Conservation (phyloP, 2,329 filamentous ascomycete species). For the Pyrenophora graminea region DNA sequence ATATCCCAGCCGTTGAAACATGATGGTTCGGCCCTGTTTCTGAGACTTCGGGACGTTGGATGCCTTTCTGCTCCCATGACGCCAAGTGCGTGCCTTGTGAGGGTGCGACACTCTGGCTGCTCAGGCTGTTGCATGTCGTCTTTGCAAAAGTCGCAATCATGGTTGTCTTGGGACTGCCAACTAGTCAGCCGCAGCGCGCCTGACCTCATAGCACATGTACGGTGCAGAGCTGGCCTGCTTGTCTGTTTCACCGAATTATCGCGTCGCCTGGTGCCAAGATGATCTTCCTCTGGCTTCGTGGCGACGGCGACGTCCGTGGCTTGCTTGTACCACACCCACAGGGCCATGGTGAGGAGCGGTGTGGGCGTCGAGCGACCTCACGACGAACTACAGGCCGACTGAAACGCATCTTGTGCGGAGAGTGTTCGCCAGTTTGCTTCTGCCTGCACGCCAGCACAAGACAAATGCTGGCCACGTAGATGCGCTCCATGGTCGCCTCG, state of each 20-base stretch:
- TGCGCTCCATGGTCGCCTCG: constrained; percentile 15
- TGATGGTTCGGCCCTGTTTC: constrained; percentile 21
- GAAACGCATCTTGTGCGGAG: constrained; percentile 4
- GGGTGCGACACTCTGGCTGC: constrained; percentile 24
- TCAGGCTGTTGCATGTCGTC: constrained; percentile 21
- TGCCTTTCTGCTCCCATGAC: constrained; percentile 26
- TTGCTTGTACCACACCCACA: constrained; percentile 21
- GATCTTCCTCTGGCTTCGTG: constrained; percentile 7
- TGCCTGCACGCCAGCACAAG: constrained; percentile 25
- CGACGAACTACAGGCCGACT: constrained; percentile 2
- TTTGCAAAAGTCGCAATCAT: constrained; percentile 10
- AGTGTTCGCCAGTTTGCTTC: constrained; percentile 12
- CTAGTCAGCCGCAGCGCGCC: no score
- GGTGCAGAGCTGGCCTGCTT: constrained; percentile 3
- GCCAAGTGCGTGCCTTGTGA: constrained; percentile 32
- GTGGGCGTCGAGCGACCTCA: constrained; percentile 19
- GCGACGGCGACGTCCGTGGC: constrained; percentile 5
- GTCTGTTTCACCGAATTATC: neutral
- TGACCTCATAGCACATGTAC: no score
- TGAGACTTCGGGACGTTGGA: constrained; percentile 33
- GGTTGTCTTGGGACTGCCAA: neutral
- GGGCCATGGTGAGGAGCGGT: constrained; percentile 23
- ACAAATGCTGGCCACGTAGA: constrained; percentile 18
- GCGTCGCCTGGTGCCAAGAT: neutral
- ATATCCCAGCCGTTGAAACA: constrained; percentile 22